Conservation (phyloP, 352 stramenopile genomes). For the Phytophthora macrochlamydospora region DNA sequence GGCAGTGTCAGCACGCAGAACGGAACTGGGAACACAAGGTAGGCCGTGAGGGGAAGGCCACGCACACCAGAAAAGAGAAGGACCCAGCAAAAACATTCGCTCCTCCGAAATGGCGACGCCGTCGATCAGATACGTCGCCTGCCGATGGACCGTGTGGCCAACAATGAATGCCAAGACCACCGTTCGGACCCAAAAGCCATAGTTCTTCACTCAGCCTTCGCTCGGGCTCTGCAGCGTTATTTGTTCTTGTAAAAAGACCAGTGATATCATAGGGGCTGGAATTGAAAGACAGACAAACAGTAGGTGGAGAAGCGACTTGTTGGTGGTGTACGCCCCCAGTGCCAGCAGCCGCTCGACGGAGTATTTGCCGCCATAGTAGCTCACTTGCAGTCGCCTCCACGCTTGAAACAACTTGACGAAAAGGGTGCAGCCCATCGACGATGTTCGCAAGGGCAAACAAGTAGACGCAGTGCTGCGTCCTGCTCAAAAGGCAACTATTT, state of each 20-base stretch:
- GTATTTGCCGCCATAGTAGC: slow-evolving; percentile 15
- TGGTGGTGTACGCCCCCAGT: slow-evolving; percentile 8
- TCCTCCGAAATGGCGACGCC: neutral
- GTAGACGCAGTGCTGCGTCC: too few relatives aligned
- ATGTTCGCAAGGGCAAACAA: too few relatives aligned
- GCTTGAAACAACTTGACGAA: neutral
- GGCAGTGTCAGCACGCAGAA: slow-evolving; percentile 15
- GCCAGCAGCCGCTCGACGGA: slow-evolving; percentile 12
- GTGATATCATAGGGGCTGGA: slow-evolving; percentile 1
- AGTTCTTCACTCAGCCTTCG: slow-evolving; percentile 8
- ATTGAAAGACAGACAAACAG: slow-evolving; percentile 10
- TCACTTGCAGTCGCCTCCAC: slow-evolving; percentile 13
- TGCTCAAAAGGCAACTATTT: too few relatives aligned
- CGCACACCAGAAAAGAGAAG: neutral
- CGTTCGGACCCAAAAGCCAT: slow-evolving; percentile 18
- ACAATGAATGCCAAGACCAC: slow-evolving; percentile 2
- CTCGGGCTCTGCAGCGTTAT: slow-evolving; percentile 13
- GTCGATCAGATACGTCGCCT: slow-evolving; percentile 22
- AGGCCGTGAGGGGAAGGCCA: neutral
- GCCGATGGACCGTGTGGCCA: slow-evolving; percentile 2
- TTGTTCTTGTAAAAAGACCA: slow-evolving; percentile 7
- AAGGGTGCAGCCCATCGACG: too few relatives aligned
- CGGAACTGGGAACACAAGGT: slow-evolving; percentile 14
- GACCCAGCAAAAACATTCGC: slow-evolving; percentile 1
- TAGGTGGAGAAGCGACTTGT: neutral